These are phyloP conservation scores for Boletus rex-veris DNA, from an alignment of 768 basidiomycete species.

Conservation along the genomic window DNA sequence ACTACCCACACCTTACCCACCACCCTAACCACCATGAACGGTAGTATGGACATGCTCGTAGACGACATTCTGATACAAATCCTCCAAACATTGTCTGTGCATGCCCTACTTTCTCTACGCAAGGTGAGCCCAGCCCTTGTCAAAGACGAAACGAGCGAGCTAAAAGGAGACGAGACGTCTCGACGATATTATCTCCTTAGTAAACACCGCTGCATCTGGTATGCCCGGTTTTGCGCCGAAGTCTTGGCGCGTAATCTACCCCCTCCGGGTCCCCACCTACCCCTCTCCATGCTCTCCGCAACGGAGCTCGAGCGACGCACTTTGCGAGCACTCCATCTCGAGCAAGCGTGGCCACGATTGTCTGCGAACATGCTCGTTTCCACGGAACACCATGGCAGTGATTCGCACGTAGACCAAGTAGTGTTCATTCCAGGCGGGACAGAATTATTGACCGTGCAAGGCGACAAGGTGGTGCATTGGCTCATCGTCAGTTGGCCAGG, in stretches of 20 bases:
- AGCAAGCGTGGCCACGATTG: constrained; percentile 21
- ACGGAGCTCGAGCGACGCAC: constrained; percentile 28
- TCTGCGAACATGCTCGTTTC: constrained; percentile 13
- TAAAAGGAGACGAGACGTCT: constrained; percentile 20
- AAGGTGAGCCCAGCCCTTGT: constrained; percentile 11
- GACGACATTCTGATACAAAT: constrained; percentile 28
- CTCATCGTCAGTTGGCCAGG: constrained; percentile 17
- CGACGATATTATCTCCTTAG: constrained; percentile 27
- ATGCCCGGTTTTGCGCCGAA: constrained; percentile 19
- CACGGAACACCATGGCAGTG: not conserved
- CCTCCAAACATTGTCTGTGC: constrained; percentile 11
- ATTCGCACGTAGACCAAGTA: constrained; percentile 23
- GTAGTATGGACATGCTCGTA: constrained; percentile 22
- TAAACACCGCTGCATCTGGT: constrained; percentile 24
- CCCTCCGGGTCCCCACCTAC: constrained; percentile 12
- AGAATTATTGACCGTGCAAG: constrained; percentile 28
- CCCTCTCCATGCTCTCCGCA: constrained; percentile 14
- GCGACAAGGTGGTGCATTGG: constrained; percentile 25
- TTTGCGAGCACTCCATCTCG: constrained; percentile 24
- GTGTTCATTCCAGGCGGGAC: constrained; percentile 24
- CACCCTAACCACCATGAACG: not conserved
- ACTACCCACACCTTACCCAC: not conserved
- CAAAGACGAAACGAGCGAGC: not conserved
- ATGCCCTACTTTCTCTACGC: constrained; percentile 21
- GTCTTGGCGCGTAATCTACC: constrained; percentile 23